Conservation (phyloP, 805 yeast genomes). For the Yamadazyma sp. region DNA sequence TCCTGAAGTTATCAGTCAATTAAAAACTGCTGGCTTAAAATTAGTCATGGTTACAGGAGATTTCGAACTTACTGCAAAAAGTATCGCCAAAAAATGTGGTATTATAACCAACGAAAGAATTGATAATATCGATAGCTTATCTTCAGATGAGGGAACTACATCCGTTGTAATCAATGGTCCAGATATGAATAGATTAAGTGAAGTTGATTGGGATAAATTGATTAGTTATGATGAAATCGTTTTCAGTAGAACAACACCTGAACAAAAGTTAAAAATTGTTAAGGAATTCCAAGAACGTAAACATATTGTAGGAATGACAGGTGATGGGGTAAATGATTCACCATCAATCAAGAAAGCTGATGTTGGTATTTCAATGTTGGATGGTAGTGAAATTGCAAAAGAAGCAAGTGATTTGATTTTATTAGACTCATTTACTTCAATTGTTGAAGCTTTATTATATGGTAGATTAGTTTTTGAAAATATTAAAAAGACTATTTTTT, state of each 20-base stretch:
- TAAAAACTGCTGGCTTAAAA: constrained; percentile 40
- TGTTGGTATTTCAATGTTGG: constrained; percentile 27
- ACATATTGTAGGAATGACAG: constrained; percentile 33
- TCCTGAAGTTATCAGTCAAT: constrained; percentile 25
- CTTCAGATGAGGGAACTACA: constrained; percentile 3
- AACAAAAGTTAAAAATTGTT: constrained; percentile 50
- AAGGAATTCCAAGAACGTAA: constrained; percentile 38
- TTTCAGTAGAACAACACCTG: constrained; percentile 42
- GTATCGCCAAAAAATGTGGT: constrained; percentile 46
- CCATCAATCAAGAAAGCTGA: constrained; percentile 35
- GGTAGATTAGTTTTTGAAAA: constrained; percentile 50
- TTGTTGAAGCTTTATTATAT: constrained; percentile 34
- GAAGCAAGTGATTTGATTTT: constrained; percentile 34
- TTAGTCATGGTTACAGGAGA: constrained; percentile 52
- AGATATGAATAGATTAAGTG: constrained; percentile 27
- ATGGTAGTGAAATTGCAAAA: constrained; percentile 35
- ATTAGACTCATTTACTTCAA: constrained; percentile 25
- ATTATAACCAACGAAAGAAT: constrained; percentile 24
- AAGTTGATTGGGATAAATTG: constrained; percentile 42
- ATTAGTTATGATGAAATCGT: constrained; percentile 39
- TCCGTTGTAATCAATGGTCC: constrained; percentile 33
- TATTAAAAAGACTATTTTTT: constrained; percentile 43
- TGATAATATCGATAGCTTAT: constrained; percentile 17
- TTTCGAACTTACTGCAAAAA: constrained; percentile 48
- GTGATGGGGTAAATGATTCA: constrained; percentile 35